Percentiles rank a stretch among this genome's conserved stretches.
phyloP scores from a whole-genome alignment of 2,329 filamentous ascomycete genomes.

The Fusarium sororula region DNA sequence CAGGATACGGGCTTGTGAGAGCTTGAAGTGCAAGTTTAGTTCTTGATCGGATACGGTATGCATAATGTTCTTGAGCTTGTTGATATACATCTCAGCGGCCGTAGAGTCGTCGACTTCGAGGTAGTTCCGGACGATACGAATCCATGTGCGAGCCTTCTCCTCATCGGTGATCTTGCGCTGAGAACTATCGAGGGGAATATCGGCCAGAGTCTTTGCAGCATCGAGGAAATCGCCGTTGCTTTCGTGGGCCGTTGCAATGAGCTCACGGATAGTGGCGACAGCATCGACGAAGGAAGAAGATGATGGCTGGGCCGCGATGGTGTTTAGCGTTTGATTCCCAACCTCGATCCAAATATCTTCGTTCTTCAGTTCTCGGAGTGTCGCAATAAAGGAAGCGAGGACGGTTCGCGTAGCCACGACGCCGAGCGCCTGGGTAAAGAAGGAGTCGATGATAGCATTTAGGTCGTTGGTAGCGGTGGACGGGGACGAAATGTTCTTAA shows the following conservation, averaged over 20 bases:
- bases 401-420: slow-evolving; percentile 80
- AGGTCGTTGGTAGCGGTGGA: slow-evolving; percentile 63
- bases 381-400: slow-evolving; percentile 71
- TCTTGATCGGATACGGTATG: slow-evolving; percentile 78
- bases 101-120: slow-evolving; percentile 93
- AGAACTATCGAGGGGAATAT: slow-evolving; percentile 88
- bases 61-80: slow-evolving; percentile 94
- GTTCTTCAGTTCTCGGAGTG: slow-evolving; percentile 69
- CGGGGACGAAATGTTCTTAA: slow-evolving; percentile 54
- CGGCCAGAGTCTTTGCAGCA: slow-evolving; percentile 81
- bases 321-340: slow-evolving; percentile 75
- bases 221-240: slow-evolving; percentile 79
- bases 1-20: slow-evolving; percentile 91
- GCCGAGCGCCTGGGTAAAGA: slow-evolving; percentile 75
- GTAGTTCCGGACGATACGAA: slow-evolving; percentile 93
- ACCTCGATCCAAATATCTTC: slow-evolving; percentile 77
- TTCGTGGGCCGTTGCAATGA: slow-evolving; percentile 86
- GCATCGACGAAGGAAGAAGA: slow-evolving; percentile 85
- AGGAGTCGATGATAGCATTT: slow-evolving; percentile 71
- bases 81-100: slow-evolving; percentile 85
- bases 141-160: slow-evolving; percentile 86
- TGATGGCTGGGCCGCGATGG: slow-evolving; percentile 69
- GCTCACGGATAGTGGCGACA: slow-evolving; percentile 78
- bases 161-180: slow-evolving; percentile 85
- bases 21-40: slow-evolving; percentile 83